phyloP scores from a whole-genome alignment of 345 rosid genomes.

The Anastatica hierochuntica region DNA sequence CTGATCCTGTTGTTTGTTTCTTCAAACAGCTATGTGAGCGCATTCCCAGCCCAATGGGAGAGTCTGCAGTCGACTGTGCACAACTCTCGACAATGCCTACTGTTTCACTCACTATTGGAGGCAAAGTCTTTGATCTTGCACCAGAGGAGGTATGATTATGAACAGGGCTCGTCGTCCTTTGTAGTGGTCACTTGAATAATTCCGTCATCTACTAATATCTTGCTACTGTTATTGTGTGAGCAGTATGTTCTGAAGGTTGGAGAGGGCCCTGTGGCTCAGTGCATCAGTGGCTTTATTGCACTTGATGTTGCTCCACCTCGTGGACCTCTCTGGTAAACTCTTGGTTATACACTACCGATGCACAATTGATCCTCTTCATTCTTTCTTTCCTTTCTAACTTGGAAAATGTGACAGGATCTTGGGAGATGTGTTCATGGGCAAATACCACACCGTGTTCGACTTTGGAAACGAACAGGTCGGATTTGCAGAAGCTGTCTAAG shows the following conservation, averaged over 20 bases:
- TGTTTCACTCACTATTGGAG: conserved; percentile 77
- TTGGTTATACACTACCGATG: not conserved
- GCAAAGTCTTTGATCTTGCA: conserved; percentile 51
- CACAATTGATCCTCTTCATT: not conserved
- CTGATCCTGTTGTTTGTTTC: conserved; percentile 1
- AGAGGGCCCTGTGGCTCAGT: conserved; percentile 62
- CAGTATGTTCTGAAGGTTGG: conserved; percentile 90
- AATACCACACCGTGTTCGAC: conserved; percentile 85
- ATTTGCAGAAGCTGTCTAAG: conserved; percentile 75
- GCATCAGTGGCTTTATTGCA: conserved; percentile 85
- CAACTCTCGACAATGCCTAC: conserved; percentile 64
- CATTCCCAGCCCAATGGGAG: conserved; percentile 82
- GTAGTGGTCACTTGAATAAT: not conserved
- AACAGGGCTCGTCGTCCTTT: not conserved
- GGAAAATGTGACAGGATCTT: conserved; percentile 52
- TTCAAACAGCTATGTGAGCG: conserved; percentile 64
- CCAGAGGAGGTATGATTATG: conserved; percentile 49
- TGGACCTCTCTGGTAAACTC: conserved; percentile 81
- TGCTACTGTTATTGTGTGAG: conserved; percentile 2
- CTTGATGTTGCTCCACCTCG: conserved; percentile 81
- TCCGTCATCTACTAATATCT: conserved; percentile 3
- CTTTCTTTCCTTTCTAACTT: not conserved
- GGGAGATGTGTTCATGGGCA: conserved; percentile 94
- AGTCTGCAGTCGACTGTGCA: conserved; percentile 71
- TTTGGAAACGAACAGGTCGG: conserved; percentile 66